A percentile compares a stretch with the other conserved stretches of the same genome.
These are phyloP conservation scores for Claviceps humidiphila DNA, from an alignment of 2,329 filamentous ascomycete species.

Conservation along the genomic window DNA sequence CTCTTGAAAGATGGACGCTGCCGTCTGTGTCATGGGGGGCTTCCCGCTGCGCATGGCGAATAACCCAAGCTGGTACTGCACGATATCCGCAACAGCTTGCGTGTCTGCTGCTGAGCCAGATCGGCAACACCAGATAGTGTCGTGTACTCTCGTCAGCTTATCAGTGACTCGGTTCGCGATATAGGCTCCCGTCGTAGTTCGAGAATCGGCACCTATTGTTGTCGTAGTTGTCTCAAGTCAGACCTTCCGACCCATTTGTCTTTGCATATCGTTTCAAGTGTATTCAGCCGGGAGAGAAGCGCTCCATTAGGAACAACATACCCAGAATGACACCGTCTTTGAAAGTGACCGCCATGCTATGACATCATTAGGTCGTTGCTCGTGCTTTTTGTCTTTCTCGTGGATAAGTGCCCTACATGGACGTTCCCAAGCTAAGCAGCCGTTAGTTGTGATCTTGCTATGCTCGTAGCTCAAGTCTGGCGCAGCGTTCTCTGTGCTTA, in stretches of 20 bases:
- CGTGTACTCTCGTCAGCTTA: constrained; percentile 96
- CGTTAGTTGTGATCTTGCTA: constrained; percentile 13
- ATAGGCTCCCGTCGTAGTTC: constrained; percentile 95
- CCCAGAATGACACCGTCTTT: constrained; percentile 93
- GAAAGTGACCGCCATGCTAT: constrained; percentile 93
- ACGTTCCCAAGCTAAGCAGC: constrained; percentile 70
- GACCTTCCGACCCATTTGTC: background rate
- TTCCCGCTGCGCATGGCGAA: constrained; percentile 85
- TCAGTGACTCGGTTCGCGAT: constrained; percentile 98
- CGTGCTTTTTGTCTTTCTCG: constrained; percentile 7
- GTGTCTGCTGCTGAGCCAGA: constrained; percentile 96
- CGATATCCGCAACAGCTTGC: constrained; percentile 94
- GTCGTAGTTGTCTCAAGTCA: constrained; percentile 7
- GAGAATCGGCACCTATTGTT: constrained; percentile 67
- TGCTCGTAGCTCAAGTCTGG: background rate
- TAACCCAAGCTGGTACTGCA: constrained; percentile 89
- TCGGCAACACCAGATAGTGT: constrained; percentile 99
- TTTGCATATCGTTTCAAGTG: background rate
- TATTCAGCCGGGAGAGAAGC: too few species aligned
- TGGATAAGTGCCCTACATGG: constrained; percentile 52
- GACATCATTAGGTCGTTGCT: constrained; percentile 14
- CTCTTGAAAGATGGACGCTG: constrained; percentile 93
- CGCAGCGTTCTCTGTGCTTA: constrained; percentile 32
- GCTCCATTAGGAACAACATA: constrained; percentile 21
- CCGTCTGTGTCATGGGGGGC: constrained; percentile 84